Evolutionary conservation across 768 basidiomycete species (phyloP).

Genomic region (Pleurotus salmoneostramineus): DNA sequence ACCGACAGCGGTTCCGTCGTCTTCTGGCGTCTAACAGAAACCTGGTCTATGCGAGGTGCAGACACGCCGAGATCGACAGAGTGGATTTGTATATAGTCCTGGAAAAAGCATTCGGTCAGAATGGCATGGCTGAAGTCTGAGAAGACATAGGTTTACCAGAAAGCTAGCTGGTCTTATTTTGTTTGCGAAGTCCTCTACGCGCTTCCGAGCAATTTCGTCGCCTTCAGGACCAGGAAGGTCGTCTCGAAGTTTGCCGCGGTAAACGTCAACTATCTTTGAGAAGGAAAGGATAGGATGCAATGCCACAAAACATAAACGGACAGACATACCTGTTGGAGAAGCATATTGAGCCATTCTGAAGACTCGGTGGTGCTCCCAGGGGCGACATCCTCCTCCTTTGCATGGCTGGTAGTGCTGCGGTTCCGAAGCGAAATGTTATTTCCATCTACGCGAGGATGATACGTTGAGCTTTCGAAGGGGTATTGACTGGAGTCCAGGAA

Average conservation of each 20-base stretch:
- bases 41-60: conserved; percentile 76
- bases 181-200: conserved; percentile 81
- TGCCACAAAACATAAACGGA: not conserved
- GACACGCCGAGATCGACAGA: conserved; percentile 78
- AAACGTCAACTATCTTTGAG: conserved; percentile 63
- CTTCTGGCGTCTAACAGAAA: conserved; percentile 42
- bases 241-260: conserved; percentile 73
- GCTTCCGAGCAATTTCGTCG: conserved; percentile 76
- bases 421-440: conserved; percentile 36
- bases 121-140: not conserved
- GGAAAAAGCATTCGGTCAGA: conserved; percentile 1
- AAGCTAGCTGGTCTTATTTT: conserved; percentile 65
- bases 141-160: conserved; percentile 41
- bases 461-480: conserved; percentile 51
- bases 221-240: conserved; percentile 69
- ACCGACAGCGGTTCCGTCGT: conserved; percentile 24
- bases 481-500: conserved; percentile 80
- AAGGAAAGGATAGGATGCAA: not conserved
- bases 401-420: conserved; percentile 20
- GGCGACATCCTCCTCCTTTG: conserved; percentile 17
- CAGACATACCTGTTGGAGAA: conserved; percentile 69
- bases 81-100: conserved; percentile 88
- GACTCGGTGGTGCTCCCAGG: conserved; percentile 51
- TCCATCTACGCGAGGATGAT: conserved; percentile 54
- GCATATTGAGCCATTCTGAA: conserved; percentile 86